phyloP scores from a whole-genome alignment of 2,329 filamentous ascomycete genomes.

The Dactylellina haptotyla region DNA sequence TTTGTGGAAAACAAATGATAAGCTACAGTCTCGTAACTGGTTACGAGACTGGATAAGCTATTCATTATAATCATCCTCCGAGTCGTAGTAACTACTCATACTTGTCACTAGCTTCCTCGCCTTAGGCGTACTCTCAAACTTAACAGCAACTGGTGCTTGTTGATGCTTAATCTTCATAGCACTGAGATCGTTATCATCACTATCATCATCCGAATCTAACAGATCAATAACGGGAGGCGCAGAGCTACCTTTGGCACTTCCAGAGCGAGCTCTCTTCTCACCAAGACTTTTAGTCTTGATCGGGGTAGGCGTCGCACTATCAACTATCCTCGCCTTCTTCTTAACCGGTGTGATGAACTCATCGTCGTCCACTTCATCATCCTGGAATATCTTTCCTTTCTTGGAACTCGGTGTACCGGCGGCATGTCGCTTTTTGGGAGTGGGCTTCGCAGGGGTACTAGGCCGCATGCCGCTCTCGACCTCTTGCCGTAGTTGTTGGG shows the following conservation, averaged over 20 bases:
- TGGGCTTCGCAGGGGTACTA: slow-evolving; percentile 29
- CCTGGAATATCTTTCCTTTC: slow-evolving; percentile 18
- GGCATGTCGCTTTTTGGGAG: slow-evolving; percentile 27
- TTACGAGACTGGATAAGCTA: background rate
- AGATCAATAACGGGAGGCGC: slow-evolving; percentile 30
- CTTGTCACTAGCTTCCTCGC: too few relatives aligned
- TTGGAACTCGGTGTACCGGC: slow-evolving; percentile 42
- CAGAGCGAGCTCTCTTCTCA: background rate
- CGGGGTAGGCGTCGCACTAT: slow-evolving; percentile 21
- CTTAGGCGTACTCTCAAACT: too few relatives aligned
- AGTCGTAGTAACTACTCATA: slow-evolving; percentile 7
- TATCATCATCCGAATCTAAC: slow-evolving; percentile 41
- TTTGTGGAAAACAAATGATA: too few relatives aligned
- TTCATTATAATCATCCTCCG: slow-evolving; percentile 42
- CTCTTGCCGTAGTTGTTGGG: slow-evolving; percentile 31
- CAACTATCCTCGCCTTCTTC: slow-evolving; percentile 42
- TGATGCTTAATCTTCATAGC: slow-evolving; percentile 16
- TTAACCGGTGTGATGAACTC: slow-evolving; percentile 38
- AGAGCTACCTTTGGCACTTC: background rate
- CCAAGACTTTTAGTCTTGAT: slow-evolving; percentile 12
- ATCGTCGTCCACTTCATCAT: slow-evolving; percentile 42
- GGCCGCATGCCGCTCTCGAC: slow-evolving; percentile 42
- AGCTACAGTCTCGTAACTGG: background rate
- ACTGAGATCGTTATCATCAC: background rate
- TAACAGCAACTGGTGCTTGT: slow-evolving; percentile 6